phyloP scores from a whole-genome alignment of 2,329 filamentous ascomycete species.

The Colletotrichum truncatum region DNA sequence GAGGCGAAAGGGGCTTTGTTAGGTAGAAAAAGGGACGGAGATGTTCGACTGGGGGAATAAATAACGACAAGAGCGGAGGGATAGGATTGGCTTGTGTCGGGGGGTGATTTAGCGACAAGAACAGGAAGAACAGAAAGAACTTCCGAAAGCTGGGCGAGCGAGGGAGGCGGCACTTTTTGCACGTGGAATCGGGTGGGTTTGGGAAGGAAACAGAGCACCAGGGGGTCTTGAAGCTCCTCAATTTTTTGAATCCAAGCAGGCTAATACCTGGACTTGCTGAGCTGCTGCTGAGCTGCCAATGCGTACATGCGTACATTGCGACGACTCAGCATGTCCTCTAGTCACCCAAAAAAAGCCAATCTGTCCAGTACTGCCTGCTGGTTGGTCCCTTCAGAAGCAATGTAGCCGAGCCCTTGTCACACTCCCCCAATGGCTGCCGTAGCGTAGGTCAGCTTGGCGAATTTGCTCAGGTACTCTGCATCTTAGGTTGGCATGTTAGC shows the following conservation, averaged over 20 bases:
- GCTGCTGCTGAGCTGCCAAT: constrained; percentile 6
- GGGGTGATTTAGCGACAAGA: constrained; percentile 1
- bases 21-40: not conserved
- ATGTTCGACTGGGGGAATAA: not conserved
- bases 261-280: constrained; percentile 10
- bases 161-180: constrained; percentile 30
- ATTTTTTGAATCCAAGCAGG: constrained; percentile 14
- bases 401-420: not conserved
- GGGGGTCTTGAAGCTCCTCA: constrained; percentile 19
- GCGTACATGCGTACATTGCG: not conserved
- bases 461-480: not conserved
- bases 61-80: not conserved
- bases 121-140: not conserved
- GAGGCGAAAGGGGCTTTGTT: constrained; percentile 9
- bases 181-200: constrained; percentile 28
- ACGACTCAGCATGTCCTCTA: not conserved
- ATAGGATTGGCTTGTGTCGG: constrained; percentile 14
- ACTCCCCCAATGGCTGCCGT: constrained; percentile 7
- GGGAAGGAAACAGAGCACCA: constrained; percentile 20
- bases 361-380: not conserved
- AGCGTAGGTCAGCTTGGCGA: constrained; percentile 21
- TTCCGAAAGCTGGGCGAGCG: constrained; percentile 1
- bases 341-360: not conserved
- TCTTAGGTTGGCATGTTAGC: constrained; percentile 5
- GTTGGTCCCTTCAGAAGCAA: not conserved